A percentile compares a stretch with the other conserved stretches of the same genome.
Conservation (phyloP, 495 filamentous ascomycete genomes). For the Xylaria sp. region DNA sequence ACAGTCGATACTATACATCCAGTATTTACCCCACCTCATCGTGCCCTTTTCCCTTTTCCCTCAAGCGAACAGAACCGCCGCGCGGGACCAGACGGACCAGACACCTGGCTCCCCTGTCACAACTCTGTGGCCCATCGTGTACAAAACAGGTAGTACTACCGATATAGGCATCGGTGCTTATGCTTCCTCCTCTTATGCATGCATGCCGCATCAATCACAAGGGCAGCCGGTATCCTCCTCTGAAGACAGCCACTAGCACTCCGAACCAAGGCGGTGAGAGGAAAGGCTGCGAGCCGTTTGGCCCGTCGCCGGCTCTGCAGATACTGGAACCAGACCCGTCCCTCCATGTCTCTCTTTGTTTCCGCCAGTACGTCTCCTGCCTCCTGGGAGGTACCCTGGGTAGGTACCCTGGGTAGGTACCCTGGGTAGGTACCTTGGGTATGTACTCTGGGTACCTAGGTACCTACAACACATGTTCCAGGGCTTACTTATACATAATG, state of each 20-base stretch:
- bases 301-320: constrained; percentile 24
- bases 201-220: constrained; percentile 28
- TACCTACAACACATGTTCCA: not conserved
- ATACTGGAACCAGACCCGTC: constrained; percentile 18
- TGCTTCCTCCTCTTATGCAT: constrained; percentile 28
- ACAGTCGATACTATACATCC: no score
- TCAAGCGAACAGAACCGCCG: constrained; percentile 16
- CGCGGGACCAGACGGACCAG: constrained; percentile 14
- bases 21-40: constrained; percentile 11
- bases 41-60: not conserved
- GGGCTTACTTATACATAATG: no score
- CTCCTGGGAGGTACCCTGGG: not conserved
- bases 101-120: constrained; percentile 22
- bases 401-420: not conserved
- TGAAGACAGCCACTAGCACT: constrained; percentile 20
- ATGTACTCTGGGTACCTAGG: not conserved
- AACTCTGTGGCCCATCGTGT: not conserved
- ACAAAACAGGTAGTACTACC: constrained; percentile 24
- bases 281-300: constrained; percentile 31
- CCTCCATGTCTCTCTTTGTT: constrained; percentile 1
- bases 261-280: constrained; percentile 28
- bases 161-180: constrained; percentile 28
- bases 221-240: constrained; percentile 21
- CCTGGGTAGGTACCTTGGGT: not conserved
- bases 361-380: not conserved